Base-by-base conservation (phyloP, 164 flowering plant species). In the Liriodendron chinense region DNA sequence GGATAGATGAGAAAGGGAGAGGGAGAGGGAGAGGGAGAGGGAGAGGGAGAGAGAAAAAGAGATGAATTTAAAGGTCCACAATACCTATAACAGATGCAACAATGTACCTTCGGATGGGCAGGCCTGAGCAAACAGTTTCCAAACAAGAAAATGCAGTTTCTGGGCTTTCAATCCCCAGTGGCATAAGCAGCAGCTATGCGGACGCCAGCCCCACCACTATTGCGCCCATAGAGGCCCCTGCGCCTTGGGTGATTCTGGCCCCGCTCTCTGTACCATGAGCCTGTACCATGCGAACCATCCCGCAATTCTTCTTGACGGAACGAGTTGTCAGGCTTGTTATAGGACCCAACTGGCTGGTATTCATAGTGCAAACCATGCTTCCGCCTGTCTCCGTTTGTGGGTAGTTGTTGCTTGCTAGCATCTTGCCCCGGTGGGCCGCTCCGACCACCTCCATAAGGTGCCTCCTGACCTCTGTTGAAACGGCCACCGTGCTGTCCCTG, bases 291-390 rank as follows among this genome's bases (percentile, higher is more conserved):
- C 63, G 86, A 71, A 63, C 82, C 88, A 20, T 75, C 80, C 9
- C 61, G 74, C 56, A 71, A 78, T 59, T 86, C 91, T 57, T 68
- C 76, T 1, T 22, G 20, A 16, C 21, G 67, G 57, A 26, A 12
- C 1, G 75, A 47, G 65, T 57, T 59, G 25, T 67, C 66, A 18
- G 21, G 67, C 76, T 81, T 88, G 69, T 76, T 78, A 72, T 76
- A 73, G 1, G 88, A 81, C 72, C 87, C 90, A 70, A 88, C 89
- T 26, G 92, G 96, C 80, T 90, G 95, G 82, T 94, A 94, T 73
- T 92, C 97, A 62, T 82, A 89, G 70, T 91, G 94, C 24, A 84
- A 71, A 80, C 81, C 84, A 48, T 80, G 87, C 82, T 87, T 84
- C 74, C 80, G 84, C 76, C 87, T 89, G 6, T 90, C 94, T 49